phyloP scores from a whole-genome alignment of 2,329 filamentous ascomycete genomes.

The Penicillium sp. region DNA sequence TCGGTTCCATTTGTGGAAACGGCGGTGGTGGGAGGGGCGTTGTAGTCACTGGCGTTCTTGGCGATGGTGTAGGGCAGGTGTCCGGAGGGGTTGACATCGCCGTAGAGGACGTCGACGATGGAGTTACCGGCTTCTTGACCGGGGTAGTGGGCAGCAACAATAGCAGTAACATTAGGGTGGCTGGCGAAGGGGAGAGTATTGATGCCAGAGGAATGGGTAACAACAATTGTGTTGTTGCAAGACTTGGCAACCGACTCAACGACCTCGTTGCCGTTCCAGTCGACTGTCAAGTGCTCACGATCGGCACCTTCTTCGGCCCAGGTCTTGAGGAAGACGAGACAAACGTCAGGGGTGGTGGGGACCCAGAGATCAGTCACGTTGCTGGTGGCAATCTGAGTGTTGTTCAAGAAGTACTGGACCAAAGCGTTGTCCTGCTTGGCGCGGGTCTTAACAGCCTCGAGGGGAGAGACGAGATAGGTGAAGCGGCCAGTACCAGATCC shows the following conservation, averaged over 20 bases:
- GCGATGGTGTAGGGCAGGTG: slow-evolving; percentile 83
- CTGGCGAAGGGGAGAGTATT: slow-evolving; percentile 52
- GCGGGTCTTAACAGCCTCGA: slow-evolving; percentile 30
- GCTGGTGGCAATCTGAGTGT: slow-evolving; percentile 14
- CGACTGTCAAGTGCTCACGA: slow-evolving; percentile 57
- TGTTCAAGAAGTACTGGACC: slow-evolving; percentile 25
- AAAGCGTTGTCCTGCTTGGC: slow-evolving; percentile 24
- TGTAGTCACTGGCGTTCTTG: slow-evolving; percentile 64
- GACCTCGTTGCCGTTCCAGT: slow-evolving; percentile 78
- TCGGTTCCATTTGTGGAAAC: slow-evolving; percentile 14
- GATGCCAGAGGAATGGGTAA: slow-evolving; percentile 75
- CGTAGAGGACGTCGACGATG: slow-evolving; percentile 79
- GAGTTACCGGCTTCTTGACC: slow-evolving; percentile 83
- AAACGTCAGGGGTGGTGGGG: slow-evolving; percentile 38
- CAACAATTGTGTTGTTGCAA: slow-evolving; percentile 81
- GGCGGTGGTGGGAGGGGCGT: slow-evolving; percentile 40
- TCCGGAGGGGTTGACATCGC: slow-evolving; percentile 73
- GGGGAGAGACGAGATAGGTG: slow-evolving; percentile 30
- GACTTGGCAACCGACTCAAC: slow-evolving; percentile 72
- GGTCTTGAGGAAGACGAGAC: slow-evolving; percentile 81
- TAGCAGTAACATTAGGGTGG: slow-evolving; percentile 59
- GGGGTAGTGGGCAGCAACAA: slow-evolving; percentile 79
- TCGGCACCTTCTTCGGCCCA: slow-evolving; percentile 81
- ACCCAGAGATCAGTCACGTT: slow-evolving; percentile 21
- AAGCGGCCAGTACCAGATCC: slow-evolving; percentile 22